Evolutionary conservation across 192 early-diverging fungal species (phyloP), one percentile per base, ranked within the genome.

Genomic region (Backusella tuberculispora): DNA sequence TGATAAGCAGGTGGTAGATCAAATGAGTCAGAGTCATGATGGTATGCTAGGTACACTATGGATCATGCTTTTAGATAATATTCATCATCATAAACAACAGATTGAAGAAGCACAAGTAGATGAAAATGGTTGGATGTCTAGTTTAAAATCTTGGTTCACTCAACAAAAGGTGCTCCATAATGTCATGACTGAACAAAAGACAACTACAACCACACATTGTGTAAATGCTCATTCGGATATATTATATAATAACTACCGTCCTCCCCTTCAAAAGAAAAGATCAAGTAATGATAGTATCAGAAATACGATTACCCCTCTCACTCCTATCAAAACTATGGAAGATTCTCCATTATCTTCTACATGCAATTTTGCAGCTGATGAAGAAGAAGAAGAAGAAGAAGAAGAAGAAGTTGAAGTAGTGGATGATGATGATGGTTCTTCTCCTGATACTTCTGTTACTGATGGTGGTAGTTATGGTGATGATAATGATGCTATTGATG

Each of bases 21-120:
- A 82, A n/a, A 89, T 92, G 15, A 83, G 84, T 29, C 73, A 76
- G 0, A 83, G 86, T 37, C 79, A 86, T 0, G 88, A 88, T 47
- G 88, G 91, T 76, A 79, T 83, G 19, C 75, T 82, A 48, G 83
- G 85, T 42, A 90, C 88, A 10, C 80, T 94, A 13, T 94, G 91
- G 91, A 87, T 88, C 60, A 79, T 94, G 64, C 76, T 92, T 12
- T 72, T 92, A 17, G 85, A 84, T 14, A 78, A 78, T 12, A 13
- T 42, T 14, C 41, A 68, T 48, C 66, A 71, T 24, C 42, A n/a
- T n/a, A n/a, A n/a, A n/a, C n/a, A 80, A 38, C 72, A 74, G 69
- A 8, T 53, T 65, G 50, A 63, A 29, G 24, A 21, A 14, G 42
- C 4, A 26, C 26, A 44, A 29, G 14, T 26, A 29, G 42, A 66